phyloP scores from a whole-genome alignment of 129 eudicot species.

The Logfia minima region DNA sequence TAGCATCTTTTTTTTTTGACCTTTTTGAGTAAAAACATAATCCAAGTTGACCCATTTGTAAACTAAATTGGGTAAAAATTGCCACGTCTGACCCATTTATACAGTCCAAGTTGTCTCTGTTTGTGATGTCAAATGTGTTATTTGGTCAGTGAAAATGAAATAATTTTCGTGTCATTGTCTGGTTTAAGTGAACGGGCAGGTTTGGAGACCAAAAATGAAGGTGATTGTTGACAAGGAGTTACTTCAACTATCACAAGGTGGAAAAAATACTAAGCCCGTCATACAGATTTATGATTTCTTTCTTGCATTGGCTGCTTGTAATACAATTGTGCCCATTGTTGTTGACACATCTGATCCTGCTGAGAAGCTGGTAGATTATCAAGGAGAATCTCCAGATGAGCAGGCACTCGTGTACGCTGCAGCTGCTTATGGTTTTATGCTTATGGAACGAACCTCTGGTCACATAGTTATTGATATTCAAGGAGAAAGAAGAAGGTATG shows the following conservation, averaged over 20 bases:
- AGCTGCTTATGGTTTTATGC: constrained; percentile 96
- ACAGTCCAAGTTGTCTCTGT: background rate
- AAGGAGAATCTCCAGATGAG: constrained; percentile 99
- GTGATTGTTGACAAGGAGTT: constrained; percentile 74
- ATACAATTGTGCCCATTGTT: constrained; percentile 89
- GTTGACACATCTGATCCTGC: constrained; percentile 58
- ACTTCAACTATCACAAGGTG: constrained; percentile 42
- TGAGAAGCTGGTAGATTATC: constrained; percentile 76
- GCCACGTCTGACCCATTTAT: background rate
- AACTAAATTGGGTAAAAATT: background rate
- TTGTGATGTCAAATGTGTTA: background rate
- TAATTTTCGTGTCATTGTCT: constrained; percentile 21
- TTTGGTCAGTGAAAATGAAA: background rate
- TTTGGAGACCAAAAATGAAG: constrained; percentile 79
- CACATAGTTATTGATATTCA: constrained; percentile 93
- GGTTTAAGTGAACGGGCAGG: constrained; percentile 61
- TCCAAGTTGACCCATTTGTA: background rate
- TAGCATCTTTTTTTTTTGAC: background rate
- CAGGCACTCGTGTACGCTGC: constrained; percentile 98
- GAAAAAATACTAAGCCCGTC: constrained; percentile 44
- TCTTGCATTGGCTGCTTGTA: constrained; percentile 95
- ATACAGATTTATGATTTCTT: constrained; percentile 65
- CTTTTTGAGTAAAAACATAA: background rate
- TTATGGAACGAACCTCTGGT: constrained; percentile 91
- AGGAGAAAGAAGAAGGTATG: constrained; percentile 85